Base-by-base conservation (phyloP, 2,329 filamentous ascomycete species). In the Chalaropsis thielavioides region DNA sequence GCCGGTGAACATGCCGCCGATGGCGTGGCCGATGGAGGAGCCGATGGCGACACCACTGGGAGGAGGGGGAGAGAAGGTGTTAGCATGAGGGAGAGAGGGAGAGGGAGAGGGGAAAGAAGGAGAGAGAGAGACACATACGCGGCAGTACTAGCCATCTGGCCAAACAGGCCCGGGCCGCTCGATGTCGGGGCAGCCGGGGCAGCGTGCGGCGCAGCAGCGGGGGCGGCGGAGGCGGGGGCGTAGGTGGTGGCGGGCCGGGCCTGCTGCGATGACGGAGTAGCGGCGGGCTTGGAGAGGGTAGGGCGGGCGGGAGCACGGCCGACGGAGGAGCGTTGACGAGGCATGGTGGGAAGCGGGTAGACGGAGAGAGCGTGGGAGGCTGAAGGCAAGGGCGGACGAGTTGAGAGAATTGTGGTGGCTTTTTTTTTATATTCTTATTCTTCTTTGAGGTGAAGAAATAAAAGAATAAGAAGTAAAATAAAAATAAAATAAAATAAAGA, bases 131-230 rank as follows among this genome's bases (percentile, higher is more conserved):
- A 22, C 13, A 86, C 91, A 80, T 87, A 97, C 92, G 94, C 94
- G 75, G 94, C 94, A 66, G 94, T 99, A 74, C 87, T 91, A 70
- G 94, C 94, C 89, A 99, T 96, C 81, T 97, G 90, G 67, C 90
- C 92, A 71, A 99, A 90, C 11, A 99, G 81, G 69, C 94, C 92
- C 4, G 90, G 86, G 35, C 91, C 89, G 69, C 87, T 81, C 64
- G 83, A 82, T 63, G 76, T 75, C 63, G 83, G 82, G 63, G 76
- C 75, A 62, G 78, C 76, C 60, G 77, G 75, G 64, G 76, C 75
- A 59, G 80, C 75, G 31, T 78, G 75, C 61, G 77, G 76, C 63
- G 76, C 74, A 67, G 80, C 79, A 62, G 83, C 80, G 64, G 83
- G 76, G 63, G 78, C 72, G 43, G 72, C 68, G 65, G 79, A 75